These are phyloP conservation scores for Allomyces javanicus DNA, from an alignment of 192 early-diverging fungal species.

Conservation along the genomic window DNA sequence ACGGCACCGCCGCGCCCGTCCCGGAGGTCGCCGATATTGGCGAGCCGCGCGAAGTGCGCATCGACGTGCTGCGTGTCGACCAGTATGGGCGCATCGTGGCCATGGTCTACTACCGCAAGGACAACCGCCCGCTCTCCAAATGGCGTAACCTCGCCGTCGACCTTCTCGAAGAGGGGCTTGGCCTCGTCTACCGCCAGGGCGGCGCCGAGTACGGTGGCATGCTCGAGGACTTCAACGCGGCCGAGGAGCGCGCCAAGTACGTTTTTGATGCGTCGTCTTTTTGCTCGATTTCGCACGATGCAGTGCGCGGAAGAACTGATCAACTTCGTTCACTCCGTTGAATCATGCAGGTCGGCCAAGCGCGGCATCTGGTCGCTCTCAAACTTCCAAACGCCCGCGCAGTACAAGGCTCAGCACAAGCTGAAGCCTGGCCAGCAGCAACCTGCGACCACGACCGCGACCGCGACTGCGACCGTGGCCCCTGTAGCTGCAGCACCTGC, in stretches of 20 bases:
- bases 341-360: too few relatives aligned
- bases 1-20: neutral
- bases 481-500: too few relatives aligned
- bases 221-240: neutral
- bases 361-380: too few relatives aligned
- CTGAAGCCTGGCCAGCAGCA: too few relatives aligned
- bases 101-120: neutral
- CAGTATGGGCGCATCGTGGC: slow-evolving; percentile 14
- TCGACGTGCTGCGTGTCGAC: slow-evolving; percentile 11
- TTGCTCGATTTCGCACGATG: too few relatives aligned
- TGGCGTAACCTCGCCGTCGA: slow-evolving; percentile 10
- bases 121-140: neutral
- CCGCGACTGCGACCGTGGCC: too few relatives aligned
- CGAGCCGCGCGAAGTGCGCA: neutral
- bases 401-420: too few relatives aligned
- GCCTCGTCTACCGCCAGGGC: slow-evolving; percentile 7
- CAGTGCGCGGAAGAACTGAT: too few relatives aligned
- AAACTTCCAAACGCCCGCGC: too few relatives aligned
- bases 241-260: slow-evolving; percentile 4
- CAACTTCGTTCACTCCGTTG: too few relatives aligned
- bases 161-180: slow-evolving; percentile 10
- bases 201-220: slow-evolving; percentile 12
- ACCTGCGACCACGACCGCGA: too few relatives aligned
- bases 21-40: neutral
- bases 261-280: too few relatives aligned